Base-by-base conservation (phyloP, 352 stramenopile species). In the Phytophthora nicotianae region DNA sequence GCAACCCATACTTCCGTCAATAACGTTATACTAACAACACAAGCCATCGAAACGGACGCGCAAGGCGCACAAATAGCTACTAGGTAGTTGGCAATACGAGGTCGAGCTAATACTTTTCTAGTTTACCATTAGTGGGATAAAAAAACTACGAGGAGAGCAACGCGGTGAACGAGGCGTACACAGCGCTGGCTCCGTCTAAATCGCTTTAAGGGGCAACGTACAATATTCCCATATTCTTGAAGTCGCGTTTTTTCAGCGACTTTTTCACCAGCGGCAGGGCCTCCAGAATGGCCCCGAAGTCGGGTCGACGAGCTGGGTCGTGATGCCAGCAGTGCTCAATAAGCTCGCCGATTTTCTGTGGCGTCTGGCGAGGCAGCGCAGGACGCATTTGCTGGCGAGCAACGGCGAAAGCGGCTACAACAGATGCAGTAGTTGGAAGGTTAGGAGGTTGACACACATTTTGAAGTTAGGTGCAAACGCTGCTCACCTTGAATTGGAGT, bases 301-400 rank as follows among this genome's bases (percentile, higher is more conserved):
- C 79, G 21, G 83, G 84, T 26, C 87, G 83, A 1, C 84, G 75
- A 38, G 77, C 66, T 56, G 87, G 83, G 53, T 93, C 84, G 45
- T 93, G 83, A 65, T 90, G 83, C 87, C 87, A 96, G 62, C 87
- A 93, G 55, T 89, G 83, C 57, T 92, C 79, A 41, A 96, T 84
- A 9, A 96, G 75, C 45, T 91, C 75, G 4, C 81, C 81, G 32
- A 96, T 90, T 50, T 91, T 91, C 35, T 86, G 41, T n/a, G 85
- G 83, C 10, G 86, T 94, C 65, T 95, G 82, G 16, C 88, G 86
- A 0, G 87, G 89, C 32, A 97, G 75, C 8, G 86, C 88, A 13
- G 90, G 90, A 46, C 90, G 85, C 79, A 91, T 86, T 61, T 89
- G 76, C 50, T 95, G 85, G 21, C 90, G 77, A 27, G 88, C 89